These are phyloP conservation scores for Fraxinus paxiana DNA, from an alignment of 305 asterid species.

Conservation along the genomic window DNA sequence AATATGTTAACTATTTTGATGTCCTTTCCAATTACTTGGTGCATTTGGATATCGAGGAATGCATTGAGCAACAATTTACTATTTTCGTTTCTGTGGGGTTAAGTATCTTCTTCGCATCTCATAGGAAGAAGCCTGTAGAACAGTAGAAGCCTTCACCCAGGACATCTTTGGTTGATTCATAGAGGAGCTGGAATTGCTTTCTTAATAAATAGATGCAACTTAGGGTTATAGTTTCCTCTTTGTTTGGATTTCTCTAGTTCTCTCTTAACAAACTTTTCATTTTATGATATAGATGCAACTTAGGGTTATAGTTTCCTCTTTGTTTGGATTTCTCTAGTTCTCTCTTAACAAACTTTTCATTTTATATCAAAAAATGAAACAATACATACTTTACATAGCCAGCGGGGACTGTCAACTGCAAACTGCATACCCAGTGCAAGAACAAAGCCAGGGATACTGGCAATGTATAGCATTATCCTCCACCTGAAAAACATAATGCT, in stretches of 20 bases:
- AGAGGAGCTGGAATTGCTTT: neutral
- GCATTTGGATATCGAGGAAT: neutral
- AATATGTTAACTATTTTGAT: neutral
- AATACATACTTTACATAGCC: conserved; percentile 71
- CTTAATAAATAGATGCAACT: conserved; percentile 2
- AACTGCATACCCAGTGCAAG: conserved; percentile 80
- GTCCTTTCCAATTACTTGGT: neutral
- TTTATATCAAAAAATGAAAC: conserved; percentile 8
- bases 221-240: neutral
- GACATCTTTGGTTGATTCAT: neutral
- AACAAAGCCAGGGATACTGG: conserved; percentile 61
- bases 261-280: conserved; percentile 9
- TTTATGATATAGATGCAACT: neutral
- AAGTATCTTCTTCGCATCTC: neutral
- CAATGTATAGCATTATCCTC: conserved; percentile 66
- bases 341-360: conserved; percentile 8
- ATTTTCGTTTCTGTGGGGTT: neutral
- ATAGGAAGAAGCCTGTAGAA: neutral
- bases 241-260: neutral
- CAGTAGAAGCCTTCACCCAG: neutral
- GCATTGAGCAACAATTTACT: neutral
- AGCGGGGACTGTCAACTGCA: conserved; percentile 86
- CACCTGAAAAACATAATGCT: conserved; percentile 51
- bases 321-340: neutral
- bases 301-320: neutral